Evolutionary conservation across 2,329 filamentous ascomycete genomes (phyloP).

Genomic region (Neopestalotiopsis sp.): DNA sequence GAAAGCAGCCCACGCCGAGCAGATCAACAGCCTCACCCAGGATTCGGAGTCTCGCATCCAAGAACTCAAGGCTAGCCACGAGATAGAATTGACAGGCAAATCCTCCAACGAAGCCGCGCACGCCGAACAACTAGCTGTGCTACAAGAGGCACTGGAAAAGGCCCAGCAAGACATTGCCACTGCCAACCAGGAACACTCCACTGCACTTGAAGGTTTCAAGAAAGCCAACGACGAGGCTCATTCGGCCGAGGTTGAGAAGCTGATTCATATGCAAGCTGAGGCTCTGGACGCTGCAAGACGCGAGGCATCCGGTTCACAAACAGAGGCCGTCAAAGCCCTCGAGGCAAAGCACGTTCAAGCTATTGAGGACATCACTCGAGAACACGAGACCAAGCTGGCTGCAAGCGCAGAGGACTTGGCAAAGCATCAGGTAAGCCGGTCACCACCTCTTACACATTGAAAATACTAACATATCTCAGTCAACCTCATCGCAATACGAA

Average conservation of each 20-base stretch:
- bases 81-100: slow-evolving; percentile 30
- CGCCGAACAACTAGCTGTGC: slow-evolving; percentile 31
- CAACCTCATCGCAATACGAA: slow-evolving; percentile 36
- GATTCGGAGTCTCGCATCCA: slow-evolving; percentile 30
- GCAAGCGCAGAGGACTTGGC: slow-evolving; percentile 33
- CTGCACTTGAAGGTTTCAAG: slow-evolving; percentile 45
- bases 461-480: slow-evolving; percentile 21
- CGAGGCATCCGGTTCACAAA: slow-evolving; percentile 37
- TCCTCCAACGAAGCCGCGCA: slow-evolving; percentile 28
- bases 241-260: slow-evolving; percentile 50
- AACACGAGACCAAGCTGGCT: slow-evolving; percentile 36
- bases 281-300: slow-evolving; percentile 51
- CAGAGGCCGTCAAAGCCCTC: slow-evolving; percentile 38
- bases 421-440: slow-evolving; percentile 29
- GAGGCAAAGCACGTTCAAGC: slow-evolving; percentile 51
- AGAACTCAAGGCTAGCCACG: slow-evolving; percentile 29
- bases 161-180: slow-evolving; percentile 38
- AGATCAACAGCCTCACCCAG: slow-evolving; percentile 47
- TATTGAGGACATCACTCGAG: slow-evolving; percentile 50
- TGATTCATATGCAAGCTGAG: slow-evolving; percentile 47
- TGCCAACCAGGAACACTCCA: slow-evolving; percentile 38
- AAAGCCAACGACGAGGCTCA: slow-evolving; percentile 46
- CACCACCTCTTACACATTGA: not conserved
- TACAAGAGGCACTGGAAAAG: slow-evolving; percentile 33
- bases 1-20: slow-evolving; percentile 48